Evolutionary conservation across 345 rosid species (phyloP).

Genomic region (Theobroma cacao): DNA sequence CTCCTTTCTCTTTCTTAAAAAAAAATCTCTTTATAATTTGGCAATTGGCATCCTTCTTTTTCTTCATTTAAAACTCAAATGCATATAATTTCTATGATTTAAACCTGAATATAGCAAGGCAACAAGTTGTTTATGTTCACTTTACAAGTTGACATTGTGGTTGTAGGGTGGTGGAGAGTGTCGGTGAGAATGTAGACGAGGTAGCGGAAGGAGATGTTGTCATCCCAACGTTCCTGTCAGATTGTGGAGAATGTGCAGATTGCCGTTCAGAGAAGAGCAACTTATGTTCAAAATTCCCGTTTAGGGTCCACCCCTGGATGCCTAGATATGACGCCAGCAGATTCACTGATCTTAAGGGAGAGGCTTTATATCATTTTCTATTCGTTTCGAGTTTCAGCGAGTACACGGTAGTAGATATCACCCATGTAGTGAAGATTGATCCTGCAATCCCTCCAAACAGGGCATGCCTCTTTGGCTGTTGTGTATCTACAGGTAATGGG

Average conservation of each 20-base stretch:
- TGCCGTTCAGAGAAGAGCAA: constrained; percentile 75
- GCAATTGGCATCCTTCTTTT: background rate
- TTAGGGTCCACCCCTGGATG: constrained; percentile 71
- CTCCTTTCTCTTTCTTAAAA: background rate
- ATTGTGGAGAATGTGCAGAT: constrained; percentile 70
- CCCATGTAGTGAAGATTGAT: constrained; percentile 67
- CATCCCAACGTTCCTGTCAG: constrained; percentile 68
- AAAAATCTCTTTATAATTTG: background rate
- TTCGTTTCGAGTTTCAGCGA: constrained; percentile 74
- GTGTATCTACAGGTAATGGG: constrained; percentile 74
- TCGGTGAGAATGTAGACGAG: constrained; percentile 67
- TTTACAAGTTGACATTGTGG: background rate
- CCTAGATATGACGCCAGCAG: constrained; percentile 69
- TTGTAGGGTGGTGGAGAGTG: constrained; percentile 77
- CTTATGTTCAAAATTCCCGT: constrained; percentile 68
- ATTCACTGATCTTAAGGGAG: constrained; percentile 75
- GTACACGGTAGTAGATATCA: constrained; percentile 70
- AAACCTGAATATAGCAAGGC: background rate
- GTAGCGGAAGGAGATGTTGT: constrained; percentile 64
- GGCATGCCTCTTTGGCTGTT: constrained; percentile 89
- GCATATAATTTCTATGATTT: background rate
- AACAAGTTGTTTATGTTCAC: background rate
- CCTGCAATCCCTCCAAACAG: constrained; percentile 57
- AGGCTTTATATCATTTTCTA: constrained; percentile 61
- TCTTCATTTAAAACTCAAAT: background rate